Percentiles rank a stretch among this genome's conserved stretches.
Conservation (phyloP, 768 basidiomycete species). For the Suillus alpinus region DNA sequence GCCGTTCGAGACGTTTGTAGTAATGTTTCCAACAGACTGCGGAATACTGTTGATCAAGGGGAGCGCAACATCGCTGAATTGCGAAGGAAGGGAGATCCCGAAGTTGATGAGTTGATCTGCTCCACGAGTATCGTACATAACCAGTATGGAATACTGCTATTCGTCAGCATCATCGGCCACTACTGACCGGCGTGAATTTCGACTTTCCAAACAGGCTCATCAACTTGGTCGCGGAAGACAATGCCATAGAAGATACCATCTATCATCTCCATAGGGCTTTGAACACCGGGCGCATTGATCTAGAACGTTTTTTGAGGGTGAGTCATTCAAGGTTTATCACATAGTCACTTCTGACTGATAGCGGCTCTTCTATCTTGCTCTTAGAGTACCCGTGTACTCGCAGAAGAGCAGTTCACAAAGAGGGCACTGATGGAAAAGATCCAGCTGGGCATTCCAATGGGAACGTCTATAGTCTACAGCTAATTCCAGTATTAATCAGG, state of each 20-base stretch:
- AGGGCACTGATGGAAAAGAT: slow-evolving; percentile 94
- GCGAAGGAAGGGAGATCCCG: slow-evolving; percentile 81
- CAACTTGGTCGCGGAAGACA: slow-evolving; percentile 98
- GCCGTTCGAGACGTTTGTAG: slow-evolving; percentile 91
- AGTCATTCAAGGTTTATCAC: slow-evolving; percentile 17
- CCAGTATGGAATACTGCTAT: slow-evolving; percentile 54
- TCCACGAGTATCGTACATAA: slow-evolving; percentile 95
- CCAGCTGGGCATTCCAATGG: slow-evolving; percentile 53
- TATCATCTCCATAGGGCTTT: slow-evolving; percentile 95
- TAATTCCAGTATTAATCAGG: slow-evolving; percentile 35
- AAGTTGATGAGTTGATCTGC: slow-evolving; percentile 96
- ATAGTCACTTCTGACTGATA: slow-evolving; percentile 17
- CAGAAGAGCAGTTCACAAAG: slow-evolving; percentile 97
- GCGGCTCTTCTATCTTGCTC: slow-evolving; percentile 9
- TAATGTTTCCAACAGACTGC: slow-evolving; percentile 68
- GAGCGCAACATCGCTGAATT: slow-evolving; percentile 77
- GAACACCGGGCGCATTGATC: slow-evolving; percentile 87
- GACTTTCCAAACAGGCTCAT: slow-evolving; percentile 59
- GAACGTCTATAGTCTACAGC: slow-evolving; percentile 37
- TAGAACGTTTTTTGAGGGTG: slow-evolving; percentile 93
- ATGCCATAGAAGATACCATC: slow-evolving; percentile 96
- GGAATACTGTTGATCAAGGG: slow-evolving; percentile 58
- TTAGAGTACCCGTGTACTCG: slow-evolving; percentile 80
- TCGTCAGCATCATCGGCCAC: neutral
- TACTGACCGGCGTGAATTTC: slow-evolving; percentile 16